Conservation (phyloP, 2,329 filamentous ascomycete genomes). For the Colletotrichum sansevieriae region DNA sequence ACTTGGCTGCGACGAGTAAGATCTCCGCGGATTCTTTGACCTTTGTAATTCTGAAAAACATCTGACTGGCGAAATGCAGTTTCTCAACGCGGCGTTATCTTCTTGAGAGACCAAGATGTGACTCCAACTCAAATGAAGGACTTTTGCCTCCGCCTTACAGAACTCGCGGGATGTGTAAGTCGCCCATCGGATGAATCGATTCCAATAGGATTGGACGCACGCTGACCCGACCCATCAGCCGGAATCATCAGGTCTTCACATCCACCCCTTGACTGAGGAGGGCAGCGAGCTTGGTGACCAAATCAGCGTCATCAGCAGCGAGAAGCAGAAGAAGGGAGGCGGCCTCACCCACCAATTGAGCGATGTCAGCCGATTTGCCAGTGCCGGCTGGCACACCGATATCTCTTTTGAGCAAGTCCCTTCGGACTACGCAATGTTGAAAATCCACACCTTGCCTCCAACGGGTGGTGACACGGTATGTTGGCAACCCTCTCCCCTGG, state of each 20-base stretch:
- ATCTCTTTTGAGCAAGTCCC: constrained; percentile 61
- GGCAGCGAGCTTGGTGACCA: constrained; percentile 66
- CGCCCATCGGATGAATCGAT: neutral
- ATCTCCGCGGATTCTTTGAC: neutral
- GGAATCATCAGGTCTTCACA: constrained; percentile 62
- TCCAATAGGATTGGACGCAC: neutral
- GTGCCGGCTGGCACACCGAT: constrained; percentile 49
- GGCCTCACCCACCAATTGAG: constrained; percentile 64
- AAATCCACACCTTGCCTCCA: constrained; percentile 57
- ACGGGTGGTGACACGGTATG: constrained; percentile 57
- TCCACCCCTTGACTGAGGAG: constrained; percentile 67
- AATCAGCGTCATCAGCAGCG: constrained; percentile 68
- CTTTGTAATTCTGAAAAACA: neutral
- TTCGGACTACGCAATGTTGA: constrained; percentile 61
- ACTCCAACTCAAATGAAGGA: constrained; percentile 54
- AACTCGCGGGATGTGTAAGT: constrained; percentile 48
- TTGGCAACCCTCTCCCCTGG: constrained; percentile 4
- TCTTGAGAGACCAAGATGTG: constrained; percentile 53
- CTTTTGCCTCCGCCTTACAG: constrained; percentile 52
- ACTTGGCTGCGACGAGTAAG: constrained; percentile 63
- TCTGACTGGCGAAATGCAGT: constrained; percentile 41
- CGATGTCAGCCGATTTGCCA: constrained; percentile 62
- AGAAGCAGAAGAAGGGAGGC: constrained; percentile 67
- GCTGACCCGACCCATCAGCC: constrained; percentile 49
- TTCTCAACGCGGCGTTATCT: constrained; percentile 55